phyloP scores from a whole-genome alignment of 345 rosid species.

The Eucalyptus cladocalyx region DNA sequence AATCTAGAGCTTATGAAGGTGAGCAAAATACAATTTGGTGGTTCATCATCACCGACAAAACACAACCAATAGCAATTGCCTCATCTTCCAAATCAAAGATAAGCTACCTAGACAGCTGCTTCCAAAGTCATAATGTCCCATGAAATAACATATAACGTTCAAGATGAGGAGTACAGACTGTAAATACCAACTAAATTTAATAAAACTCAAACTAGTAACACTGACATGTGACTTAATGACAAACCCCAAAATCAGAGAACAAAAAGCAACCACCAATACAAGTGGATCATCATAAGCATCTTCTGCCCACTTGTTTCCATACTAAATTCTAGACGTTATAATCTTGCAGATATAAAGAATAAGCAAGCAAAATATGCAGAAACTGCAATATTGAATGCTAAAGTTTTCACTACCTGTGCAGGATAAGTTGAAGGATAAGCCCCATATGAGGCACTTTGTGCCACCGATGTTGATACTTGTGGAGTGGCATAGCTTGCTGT shows the following conservation, averaged over 20 bases:
- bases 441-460: constrained; percentile 60
- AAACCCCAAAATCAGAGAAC: neutral
- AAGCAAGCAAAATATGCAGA: neutral
- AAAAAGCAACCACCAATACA: neutral
- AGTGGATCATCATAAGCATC: neutral
- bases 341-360: neutral
- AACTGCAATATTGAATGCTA: neutral
- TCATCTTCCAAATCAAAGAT: neutral
- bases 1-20: neutral
- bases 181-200: neutral
- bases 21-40: neutral
- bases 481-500: constrained; percentile 53
- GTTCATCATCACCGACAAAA: neutral
- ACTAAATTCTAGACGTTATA: neutral
- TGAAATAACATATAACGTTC: neutral
- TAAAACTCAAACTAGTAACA: neutral
- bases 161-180: neutral
- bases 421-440: constrained; percentile 77
- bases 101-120: neutral
- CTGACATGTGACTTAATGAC: neutral
- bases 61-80: neutral
- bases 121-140: neutral
- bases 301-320: neutral
- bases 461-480: constrained; percentile 56
- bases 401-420: constrained; percentile 42